Percentiles rank a stretch among this genome's conserved stretches.
These are phyloP conservation scores for Oryza coarctata DNA, from an alignment of 176 grass and related monocot species.

Conservation along the genomic window DNA sequence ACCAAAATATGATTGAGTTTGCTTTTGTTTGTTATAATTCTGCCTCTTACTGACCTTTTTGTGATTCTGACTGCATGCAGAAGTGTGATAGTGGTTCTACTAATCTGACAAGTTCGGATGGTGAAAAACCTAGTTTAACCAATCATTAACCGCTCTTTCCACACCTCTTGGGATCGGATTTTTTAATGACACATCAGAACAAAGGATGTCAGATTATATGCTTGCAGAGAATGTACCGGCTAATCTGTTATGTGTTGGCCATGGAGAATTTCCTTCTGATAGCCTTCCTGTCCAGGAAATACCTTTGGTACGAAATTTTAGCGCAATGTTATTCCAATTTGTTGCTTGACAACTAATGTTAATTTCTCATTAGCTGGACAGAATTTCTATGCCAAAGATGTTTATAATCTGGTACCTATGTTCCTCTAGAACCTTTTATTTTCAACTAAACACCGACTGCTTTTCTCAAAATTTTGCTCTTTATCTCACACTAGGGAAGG, in stretches of 20 bases:
- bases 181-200: slow-evolving; percentile 46
- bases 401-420: not conserved
- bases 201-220: slow-evolving; percentile 40
- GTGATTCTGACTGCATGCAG: slow-evolving; percentile 37
- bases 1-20: slow-evolving; percentile 2
- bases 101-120: slow-evolving; percentile 57
- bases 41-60: slow-evolving; percentile 8
- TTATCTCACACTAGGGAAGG: not conserved
- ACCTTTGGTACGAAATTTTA: slow-evolving; percentile 49
- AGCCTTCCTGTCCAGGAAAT: slow-evolving; percentile 43
- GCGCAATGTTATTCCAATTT: slow-evolving; percentile 10
- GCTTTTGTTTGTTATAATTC: slow-evolving; percentile 3
- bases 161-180: slow-evolving; percentile 48
- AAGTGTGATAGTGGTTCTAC: slow-evolving; percentile 59
- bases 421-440: not conserved
- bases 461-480: not conserved
- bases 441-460: not conserved
- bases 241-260: slow-evolving; percentile 42
- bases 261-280: slow-evolving; percentile 49
- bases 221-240: slow-evolving; percentile 47
- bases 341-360: not conserved
- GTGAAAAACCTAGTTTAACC: slow-evolving; percentile 66
- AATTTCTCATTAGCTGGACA: not conserved
- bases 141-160: slow-evolving; percentile 59
- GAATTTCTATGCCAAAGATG: not conserved